These are phyloP conservation scores for Alternaria gaisen DNA, from an alignment of 2,329 filamentous ascomycete species.

Conservation along the genomic window DNA sequence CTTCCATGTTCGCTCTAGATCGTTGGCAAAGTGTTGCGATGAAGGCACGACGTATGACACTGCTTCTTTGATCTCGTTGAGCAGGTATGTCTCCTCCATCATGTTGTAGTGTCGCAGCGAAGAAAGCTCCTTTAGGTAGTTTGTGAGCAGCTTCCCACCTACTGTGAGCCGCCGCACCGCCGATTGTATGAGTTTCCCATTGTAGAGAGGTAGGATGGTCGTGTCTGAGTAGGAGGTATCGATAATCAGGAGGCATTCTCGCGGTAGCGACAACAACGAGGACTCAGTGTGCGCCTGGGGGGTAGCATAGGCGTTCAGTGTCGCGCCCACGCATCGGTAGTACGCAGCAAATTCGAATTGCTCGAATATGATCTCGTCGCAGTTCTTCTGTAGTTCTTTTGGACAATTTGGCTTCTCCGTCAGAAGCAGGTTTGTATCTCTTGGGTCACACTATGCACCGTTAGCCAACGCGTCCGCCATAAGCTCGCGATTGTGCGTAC, in stretches of 20 bases:
- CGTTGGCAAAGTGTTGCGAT: conserved; percentile 65
- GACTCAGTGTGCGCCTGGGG: conserved; percentile 47
- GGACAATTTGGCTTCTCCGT: conserved; percentile 87
- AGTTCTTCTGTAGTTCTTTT: conserved; percentile 82
- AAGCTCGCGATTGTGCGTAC: conserved; percentile 32
- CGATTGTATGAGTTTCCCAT: conserved; percentile 79
- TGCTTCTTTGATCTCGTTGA: conserved; percentile 95
- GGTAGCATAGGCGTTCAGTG: conserved; percentile 80
- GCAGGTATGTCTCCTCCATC: conserved; percentile 90
- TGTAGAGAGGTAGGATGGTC: conserved; percentile 84
- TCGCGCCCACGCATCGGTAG: conserved; percentile 75
- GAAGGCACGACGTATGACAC: conserved; percentile 83
- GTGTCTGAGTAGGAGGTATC: conserved; percentile 95
- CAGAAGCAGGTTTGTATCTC: conserved; percentile 83
- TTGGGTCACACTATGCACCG: conserved; percentile 69
- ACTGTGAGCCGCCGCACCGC: conserved; percentile 87
- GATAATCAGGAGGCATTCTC: conserved; percentile 85
- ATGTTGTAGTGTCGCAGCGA: conserved; percentile 95
- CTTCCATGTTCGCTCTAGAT: conserved; percentile 88
- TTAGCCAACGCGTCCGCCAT: conserved; percentile 18
- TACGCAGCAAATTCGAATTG: conserved; percentile 94
- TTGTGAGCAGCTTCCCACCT: conserved; percentile 92
- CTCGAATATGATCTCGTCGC: conserved; percentile 96
- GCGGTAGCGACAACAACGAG: conserved; percentile 62
- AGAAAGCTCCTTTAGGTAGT: conserved; percentile 87